Evolutionary conservation across 768 basidiomycete species (phyloP).

Genomic region (Coprinopsis cinerea): DNA sequence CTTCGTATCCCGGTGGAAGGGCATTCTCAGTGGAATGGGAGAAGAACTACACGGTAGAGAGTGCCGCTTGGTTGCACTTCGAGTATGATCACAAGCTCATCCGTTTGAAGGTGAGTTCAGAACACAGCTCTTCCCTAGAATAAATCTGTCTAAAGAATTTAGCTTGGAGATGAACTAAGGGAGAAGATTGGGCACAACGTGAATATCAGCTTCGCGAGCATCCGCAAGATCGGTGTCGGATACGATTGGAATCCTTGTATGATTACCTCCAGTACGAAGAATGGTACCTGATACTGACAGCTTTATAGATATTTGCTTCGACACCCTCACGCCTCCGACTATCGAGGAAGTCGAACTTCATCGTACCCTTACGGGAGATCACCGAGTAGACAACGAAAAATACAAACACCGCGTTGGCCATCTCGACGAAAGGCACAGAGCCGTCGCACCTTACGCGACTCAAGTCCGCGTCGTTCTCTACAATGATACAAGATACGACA

Average conservation of each 20-base stretch:
- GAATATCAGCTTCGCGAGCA: constrained; percentile 49
- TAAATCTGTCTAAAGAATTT: constrained; percentile 7
- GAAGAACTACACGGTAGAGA: constrained; percentile 36
- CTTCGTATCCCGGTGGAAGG: constrained; percentile 32
- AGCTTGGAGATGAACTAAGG: constrained; percentile 55
- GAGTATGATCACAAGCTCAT: constrained; percentile 68
- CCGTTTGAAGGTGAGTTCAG: constrained; percentile 46
- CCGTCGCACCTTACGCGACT: constrained; percentile 64
- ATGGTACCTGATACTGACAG: not conserved
- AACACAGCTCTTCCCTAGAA: not conserved
- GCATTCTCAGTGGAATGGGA: constrained; percentile 73
- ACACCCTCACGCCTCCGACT: constrained; percentile 57
- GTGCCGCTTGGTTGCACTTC: constrained; percentile 51
- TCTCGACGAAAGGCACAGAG: constrained; percentile 51
- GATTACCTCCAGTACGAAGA: constrained; percentile 12
- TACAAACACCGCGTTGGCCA: constrained; percentile 54
- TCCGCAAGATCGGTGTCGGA: constrained; percentile 56
- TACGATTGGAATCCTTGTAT: constrained; percentile 57
- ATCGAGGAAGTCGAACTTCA: constrained; percentile 59
- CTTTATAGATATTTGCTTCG: constrained; percentile 57
- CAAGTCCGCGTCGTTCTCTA: constrained; percentile 61
- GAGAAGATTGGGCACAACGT: constrained; percentile 48
- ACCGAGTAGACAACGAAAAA: constrained; percentile 32
- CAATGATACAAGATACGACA: constrained; percentile 39
- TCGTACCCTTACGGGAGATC: constrained; percentile 39